Base-by-base conservation (phyloP, 2,329 filamentous ascomycete species). In the Calonectria pseudoreteaudii region DNA sequence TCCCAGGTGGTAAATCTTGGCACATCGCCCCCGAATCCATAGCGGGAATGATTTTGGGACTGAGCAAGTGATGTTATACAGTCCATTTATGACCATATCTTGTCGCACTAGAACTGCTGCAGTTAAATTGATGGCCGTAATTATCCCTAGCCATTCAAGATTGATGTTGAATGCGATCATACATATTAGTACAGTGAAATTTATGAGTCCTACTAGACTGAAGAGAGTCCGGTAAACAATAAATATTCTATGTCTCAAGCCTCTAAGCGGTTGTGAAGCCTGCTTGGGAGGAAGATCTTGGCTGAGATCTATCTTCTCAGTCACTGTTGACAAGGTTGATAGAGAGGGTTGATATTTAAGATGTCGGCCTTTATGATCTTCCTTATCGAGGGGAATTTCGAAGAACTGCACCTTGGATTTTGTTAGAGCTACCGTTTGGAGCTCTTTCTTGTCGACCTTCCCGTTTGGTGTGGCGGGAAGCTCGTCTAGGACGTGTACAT, bases 141-240 rank as follows among this genome's bases (percentile, higher is more conserved):
- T 83, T 23, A 83, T 85, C 36, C 81, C 84, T 5, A 88, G 79
- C 83, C 84, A 85, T 73, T 86, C 77, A 9, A 82, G 73, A 60
- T 81, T 78, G 41, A 83, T 74, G 28, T 80, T 79, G 56, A 84
- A 78, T 66, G 84, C 76, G 41, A 88, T 76, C 67, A 89, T 82
- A 68, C 83, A 82, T 75, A 86, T 79, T 66, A 90, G 84, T 36
- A 88, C 89, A 34, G 84, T 85, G 53, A 88, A 77, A 76, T 92
- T 92, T 75, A 84, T 80, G 47, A 91, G 76, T 73, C 89, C 86
- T 36, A 90, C 84, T 13, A 91, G 66, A 52, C 88, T 87, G 81
- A 92, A 91, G 11, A 92, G 86, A 6, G 88, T 86, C 28, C 90
- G 87, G 77, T 92, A 92, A 31, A 88, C 84, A 68, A 88, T 89